Base-by-base conservation (phyloP, 1,284 basidiomycete species). In the Limonomyces culmigenus region DNA sequence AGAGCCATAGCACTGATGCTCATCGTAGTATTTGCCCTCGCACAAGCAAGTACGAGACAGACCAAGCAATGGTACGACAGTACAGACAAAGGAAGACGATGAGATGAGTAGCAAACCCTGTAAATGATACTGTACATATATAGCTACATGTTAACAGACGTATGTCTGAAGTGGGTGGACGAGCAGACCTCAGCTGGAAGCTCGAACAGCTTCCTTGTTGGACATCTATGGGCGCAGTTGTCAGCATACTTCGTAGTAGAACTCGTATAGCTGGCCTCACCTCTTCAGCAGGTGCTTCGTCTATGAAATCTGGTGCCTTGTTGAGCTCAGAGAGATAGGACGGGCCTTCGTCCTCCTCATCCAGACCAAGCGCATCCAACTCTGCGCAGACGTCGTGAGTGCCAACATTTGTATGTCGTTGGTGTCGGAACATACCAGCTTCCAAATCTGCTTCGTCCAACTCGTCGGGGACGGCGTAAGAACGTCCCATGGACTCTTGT, bases 371-470 rank as follows among this genome's bases (percentile, higher is more conserved):
- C 2, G 89, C 89, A 44, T 93, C 89, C 14, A 95, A 65, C 59
- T 95, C 89, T 92, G 49, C 19, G 19, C 32, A 16, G n/a, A 8
- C 15, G 27, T 32, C 8, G 8, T 32, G 11, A 32, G 30, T 16
- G 48, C n/a, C 45, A 35, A 29, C 19, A 38, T 23, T 14, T 20
- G n/a, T n/a, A 19, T 32, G 13, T 3, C 34, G 13, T 33, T n/a
- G 25, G 15, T 19, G 19, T 33, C 40, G 33, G 17, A 37, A 53
- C 74, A 33, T 48, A 81, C 93, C 93, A 35, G 95, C 95, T 67
- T 96, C 81, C 3, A 99, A 66, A 54, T 98, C 95, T 11, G 83
- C 87, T 55, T 99, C 93, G 60, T 99, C 95, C 32, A 99, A 67
- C 54, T 98, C 95, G 46, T 99, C 95, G 12, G 93, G 93, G 0